These are phyloP conservation scores for Volvox africanus DNA, from an alignment of 139 green algal genomes.

Conservation along the genomic window DNA sequence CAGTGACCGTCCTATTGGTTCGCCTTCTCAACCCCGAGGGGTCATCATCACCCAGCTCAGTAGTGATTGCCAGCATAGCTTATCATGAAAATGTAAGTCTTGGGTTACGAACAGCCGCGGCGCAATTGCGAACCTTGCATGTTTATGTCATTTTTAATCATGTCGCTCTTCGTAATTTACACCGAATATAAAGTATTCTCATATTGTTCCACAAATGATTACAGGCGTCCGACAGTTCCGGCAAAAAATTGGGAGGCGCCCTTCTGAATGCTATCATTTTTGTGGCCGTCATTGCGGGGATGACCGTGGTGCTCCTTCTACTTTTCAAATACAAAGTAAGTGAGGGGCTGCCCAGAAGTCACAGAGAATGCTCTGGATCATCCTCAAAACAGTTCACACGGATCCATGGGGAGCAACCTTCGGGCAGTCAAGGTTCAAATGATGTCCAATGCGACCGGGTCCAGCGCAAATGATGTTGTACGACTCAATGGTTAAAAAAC, in stretches of 20 bases:
- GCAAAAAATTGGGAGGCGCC: constrained; percentile 86
- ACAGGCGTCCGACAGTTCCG: constrained; percentile 79
- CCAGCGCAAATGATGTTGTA: too few species aligned
- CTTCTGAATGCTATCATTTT: constrained; percentile 96
- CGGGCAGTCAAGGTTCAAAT: too few species aligned
- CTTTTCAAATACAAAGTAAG: constrained; percentile 92
- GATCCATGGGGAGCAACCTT: too few species aligned
- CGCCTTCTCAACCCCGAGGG: constrained; percentile 87
- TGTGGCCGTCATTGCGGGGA: constrained; percentile 82
- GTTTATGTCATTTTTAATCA: background rate
- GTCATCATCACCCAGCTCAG: constrained; percentile 47
- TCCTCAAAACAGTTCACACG: too few species aligned
- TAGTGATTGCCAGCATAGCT: constrained; percentile 81
- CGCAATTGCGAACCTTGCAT: constrained; percentile 29
- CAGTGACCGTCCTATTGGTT: constrained; percentile 89
- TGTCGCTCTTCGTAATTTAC: too few species aligned
- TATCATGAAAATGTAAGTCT: constrained; percentile 84
- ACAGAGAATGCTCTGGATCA: too few species aligned
- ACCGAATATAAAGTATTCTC: too few species aligned
- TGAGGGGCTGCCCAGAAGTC: background rate
- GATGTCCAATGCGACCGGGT: too few species aligned
- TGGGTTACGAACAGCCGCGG: background rate
- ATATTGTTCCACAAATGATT: background rate
- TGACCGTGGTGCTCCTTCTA: constrained; percentile 93
- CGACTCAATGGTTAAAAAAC: too few species aligned